Evolutionary conservation across 129 eudicot genomes (phyloP), one percentile per base, ranked within the genome.

Genomic region (Helianthus tuberosus): DNA sequence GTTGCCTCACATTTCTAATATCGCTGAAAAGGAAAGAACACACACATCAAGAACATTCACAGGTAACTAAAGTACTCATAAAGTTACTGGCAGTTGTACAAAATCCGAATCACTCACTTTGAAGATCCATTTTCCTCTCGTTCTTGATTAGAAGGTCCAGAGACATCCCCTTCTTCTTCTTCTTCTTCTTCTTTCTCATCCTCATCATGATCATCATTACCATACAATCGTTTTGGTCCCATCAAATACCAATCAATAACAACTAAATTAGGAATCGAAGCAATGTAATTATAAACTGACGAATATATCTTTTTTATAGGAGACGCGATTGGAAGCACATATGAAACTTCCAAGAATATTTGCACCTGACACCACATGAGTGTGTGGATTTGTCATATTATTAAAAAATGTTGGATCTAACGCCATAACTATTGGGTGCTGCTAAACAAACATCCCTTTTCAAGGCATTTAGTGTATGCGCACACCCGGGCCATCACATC

Each of bases 211-310:
- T 27, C 32, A 27, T 27, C 32, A 27, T 27, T 27, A 27, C 74
- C 69, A 55, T 76, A 73, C 1, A 62, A 75, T 59, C 98, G 77
- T 83, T 93, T 93, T 74, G 58, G 80, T 73, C 78, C 89, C 98
- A 92, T 92, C 84, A 82, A 55, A 76, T 43, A 25, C 76, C 69
- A 27, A 27, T 27, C 32, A 27, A 27, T 27, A 27, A 27, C 32
- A 27, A 27, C 32, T 27, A 27, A 27, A 27, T 27, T 27, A 27
- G 32, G 32, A 27, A 27, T 27, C 32, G 2, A 27, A 27, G 32
- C 32, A 27, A 27, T 27, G 32, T 27, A 27, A 27, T 2, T 27
- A 27, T 27, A 27, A 27, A 27, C 32, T 27, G 32, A 1, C 3
- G 32, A 27, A 27, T 27, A 27, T 27, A 0, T 27, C 23, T 27